Evolutionary conservation across 306 rosid genomes (phyloP).

Genomic region (Corylus americana): DNA sequence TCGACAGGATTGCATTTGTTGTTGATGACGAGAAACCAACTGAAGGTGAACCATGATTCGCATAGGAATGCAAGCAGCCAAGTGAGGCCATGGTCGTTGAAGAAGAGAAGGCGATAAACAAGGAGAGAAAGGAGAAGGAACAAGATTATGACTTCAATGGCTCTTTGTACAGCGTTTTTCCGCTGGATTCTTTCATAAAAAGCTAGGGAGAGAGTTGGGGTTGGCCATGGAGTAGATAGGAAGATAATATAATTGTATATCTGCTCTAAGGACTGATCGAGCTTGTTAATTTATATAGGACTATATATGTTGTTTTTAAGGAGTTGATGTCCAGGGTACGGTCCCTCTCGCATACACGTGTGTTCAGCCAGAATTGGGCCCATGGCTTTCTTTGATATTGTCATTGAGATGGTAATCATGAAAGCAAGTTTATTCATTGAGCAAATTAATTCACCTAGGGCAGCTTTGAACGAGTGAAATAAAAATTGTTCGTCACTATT

Average conservation of each 20-base stretch:
- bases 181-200: slow-evolving; percentile 33
- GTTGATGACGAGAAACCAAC: slow-evolving; percentile 36
- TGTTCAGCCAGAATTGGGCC: too few relatives aligned
- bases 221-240: background rate
- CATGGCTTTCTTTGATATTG: too few relatives aligned
- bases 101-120: slow-evolving; percentile 34
- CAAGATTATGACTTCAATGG: slow-evolving; percentile 30
- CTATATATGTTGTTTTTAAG: too few relatives aligned
- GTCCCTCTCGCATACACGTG: too few relatives aligned
- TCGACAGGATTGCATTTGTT: slow-evolving; percentile 50
- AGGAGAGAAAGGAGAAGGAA: slow-evolving; percentile 48
- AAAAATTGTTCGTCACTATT: too few relatives aligned
- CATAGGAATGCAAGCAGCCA: slow-evolving; percentile 59
- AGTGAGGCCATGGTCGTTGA: slow-evolving; percentile 29
- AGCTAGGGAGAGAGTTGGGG: slow-evolving; percentile 18
- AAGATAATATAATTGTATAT: background rate
- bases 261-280: too few relatives aligned
- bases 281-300: too few relatives aligned
- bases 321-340: too few relatives aligned
- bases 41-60: slow-evolving; percentile 63
- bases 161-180: slow-evolving; percentile 22
- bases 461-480: too few relatives aligned
- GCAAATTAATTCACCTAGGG: too few relatives aligned
- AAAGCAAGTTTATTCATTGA: too few relatives aligned
- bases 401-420: too few relatives aligned